Base-by-base conservation (phyloP, 208 protist genomes). In the Acanthamoeba rhysodes region DNA sequence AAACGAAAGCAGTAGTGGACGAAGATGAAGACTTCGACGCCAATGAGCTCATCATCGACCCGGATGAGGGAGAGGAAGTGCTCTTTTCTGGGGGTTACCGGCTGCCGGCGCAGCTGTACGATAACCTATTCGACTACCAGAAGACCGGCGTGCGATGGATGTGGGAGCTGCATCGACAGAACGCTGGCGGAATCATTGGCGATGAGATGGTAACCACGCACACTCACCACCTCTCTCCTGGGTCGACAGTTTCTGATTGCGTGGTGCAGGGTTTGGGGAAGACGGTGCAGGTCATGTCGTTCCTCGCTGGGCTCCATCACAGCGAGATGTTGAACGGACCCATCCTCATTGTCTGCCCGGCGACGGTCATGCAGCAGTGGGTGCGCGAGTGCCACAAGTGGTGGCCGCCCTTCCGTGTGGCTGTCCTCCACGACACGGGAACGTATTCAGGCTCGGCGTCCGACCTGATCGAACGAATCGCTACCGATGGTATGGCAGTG, bases 321-420 rank as follows among this genome's bases (percentile, higher is more conserved):
- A 98, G 97, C 7, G 70, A 96, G 18, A 62, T 98, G 85, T 95
- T 99, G 50, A 95, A 93, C 50, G 98, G 98, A 5, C 98, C 99
- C 27, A 97, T 97, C 48, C 87, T 99, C 29, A 98, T 99, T 94
- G 97, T 99, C 14, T 98, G 98, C 29, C 99, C 99, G 34, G 97
- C 99, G 48, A 99, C 99, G 48, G 97, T 99, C 22, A 95, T 99
- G 93, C 96, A 97, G 27, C 98, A 99, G 96, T 99, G 98, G 98
- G 96, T 99, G 66, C 96, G 97, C 29, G 99, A 99, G 97, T 97
- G 99, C 94, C 98, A 99, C 53, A 97, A 97, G 59, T 99, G 99
- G 99, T 97, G 96, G 96, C 97, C 97, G 4, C 78, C 90, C 3
- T 97, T 98, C 66, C 50, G 96, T 12, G 93, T 97, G 18, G 94